phyloP scores from a whole-genome alignment of 345 rosid species.

The Nasturtium officinale region DNA sequence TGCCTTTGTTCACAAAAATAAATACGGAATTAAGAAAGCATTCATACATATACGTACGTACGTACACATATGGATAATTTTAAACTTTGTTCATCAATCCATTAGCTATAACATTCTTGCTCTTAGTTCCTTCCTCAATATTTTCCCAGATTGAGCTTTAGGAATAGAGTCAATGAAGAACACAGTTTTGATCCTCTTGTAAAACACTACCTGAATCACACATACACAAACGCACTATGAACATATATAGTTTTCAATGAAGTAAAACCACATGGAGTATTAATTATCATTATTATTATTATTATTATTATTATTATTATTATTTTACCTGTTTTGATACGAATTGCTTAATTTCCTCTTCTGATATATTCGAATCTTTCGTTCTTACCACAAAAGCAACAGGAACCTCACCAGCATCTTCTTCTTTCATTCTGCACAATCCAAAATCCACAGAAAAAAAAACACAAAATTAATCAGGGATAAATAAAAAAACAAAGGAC shows the following conservation, averaged over 20 bases:
- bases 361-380: conserved; percentile 54
- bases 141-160: conserved; percentile 82
- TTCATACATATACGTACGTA: background rate
- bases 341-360: conserved; percentile 62
- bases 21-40: no score
- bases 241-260: no score
- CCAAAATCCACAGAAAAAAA: background rate
- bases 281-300: no score
- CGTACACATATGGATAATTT: background rate
- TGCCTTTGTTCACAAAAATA: background rate
- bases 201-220: conserved; percentile 66
- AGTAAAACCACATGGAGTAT: no score
- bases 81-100: conserved; percentile 14
- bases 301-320: no score
- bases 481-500: no score
- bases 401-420: conserved; percentile 70
- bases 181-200: conserved; percentile 70
- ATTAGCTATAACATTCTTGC: conserved; percentile 48
- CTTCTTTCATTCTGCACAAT: conserved; percentile 63
- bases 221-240: background rate
- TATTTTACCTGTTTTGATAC: conserved; percentile 59
- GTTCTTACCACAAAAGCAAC: conserved; percentile 67
- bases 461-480: background rate
- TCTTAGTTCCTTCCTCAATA: conserved; percentile 73
- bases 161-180: conserved; percentile 74